A percentile compares a stretch with the other conserved stretches of the same genome.
phyloP scores from a whole-genome alignment of 441 rosid species.

The Erodium texanum region DNA sequence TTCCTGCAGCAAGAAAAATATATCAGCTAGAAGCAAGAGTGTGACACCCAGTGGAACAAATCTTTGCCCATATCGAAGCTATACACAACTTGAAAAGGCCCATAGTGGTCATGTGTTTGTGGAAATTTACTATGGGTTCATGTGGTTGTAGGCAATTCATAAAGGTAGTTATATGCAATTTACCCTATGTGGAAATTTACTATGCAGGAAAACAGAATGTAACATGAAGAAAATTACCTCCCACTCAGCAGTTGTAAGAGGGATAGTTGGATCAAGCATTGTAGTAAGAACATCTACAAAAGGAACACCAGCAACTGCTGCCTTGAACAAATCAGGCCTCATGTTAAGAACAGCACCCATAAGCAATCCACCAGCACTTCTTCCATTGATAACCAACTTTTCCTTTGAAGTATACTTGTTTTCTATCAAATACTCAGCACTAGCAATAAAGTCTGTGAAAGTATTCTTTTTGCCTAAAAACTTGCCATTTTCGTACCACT shows the following conservation, averaged over 20 bases:
- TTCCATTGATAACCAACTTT: constrained; percentile 69
- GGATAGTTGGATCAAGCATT: constrained; percentile 89
- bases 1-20: constrained; percentile 44
- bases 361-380: constrained; percentile 94
- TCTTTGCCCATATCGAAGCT: neutral
- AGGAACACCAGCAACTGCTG: constrained; percentile 83
- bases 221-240: constrained; percentile 39
- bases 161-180: too few relatives aligned
- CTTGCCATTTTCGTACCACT: constrained; percentile 94
- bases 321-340: constrained; percentile 92
- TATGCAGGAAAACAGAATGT: neutral
- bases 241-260: constrained; percentile 94
- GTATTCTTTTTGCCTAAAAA: constrained; percentile 72
- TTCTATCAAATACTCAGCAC: constrained; percentile 69
- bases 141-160: too few relatives aligned
- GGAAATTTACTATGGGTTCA: too few relatives aligned
- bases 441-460: constrained; percentile 72
- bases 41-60: neutral
- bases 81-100: neutral
- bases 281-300: constrained; percentile 89
- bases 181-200: neutral
- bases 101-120: too few relatives aligned
- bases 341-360: constrained; percentile 85
- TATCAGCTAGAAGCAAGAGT: neutral
- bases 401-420: constrained; percentile 61